Percentiles rank a stretch among this genome's conserved stretches.
Conservation (phyloP, 1,284 basidiomycete genomes). For the Porogramme epimiltina region DNA sequence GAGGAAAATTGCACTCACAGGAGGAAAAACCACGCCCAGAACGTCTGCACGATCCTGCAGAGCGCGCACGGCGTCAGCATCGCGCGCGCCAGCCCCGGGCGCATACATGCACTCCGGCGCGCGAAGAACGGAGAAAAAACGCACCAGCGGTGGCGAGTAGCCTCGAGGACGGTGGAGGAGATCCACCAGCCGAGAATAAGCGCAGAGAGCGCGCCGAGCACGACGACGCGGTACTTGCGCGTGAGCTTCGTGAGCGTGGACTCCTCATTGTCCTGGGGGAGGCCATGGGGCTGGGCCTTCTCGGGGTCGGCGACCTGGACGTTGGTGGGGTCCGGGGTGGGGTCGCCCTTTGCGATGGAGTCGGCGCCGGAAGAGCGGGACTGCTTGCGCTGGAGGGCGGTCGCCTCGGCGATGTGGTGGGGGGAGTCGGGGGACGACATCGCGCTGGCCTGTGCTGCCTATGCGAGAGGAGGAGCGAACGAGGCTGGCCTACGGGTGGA, state of each 20-base stretch:
- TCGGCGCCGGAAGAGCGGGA: slow-evolving; percentile 22
- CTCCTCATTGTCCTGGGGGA: slow-evolving; percentile 24
- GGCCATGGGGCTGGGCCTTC: slow-evolving; percentile 21
- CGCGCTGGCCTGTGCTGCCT: not conserved
- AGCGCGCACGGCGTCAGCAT: not conserved
- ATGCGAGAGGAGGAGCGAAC: slow-evolving; percentile 1
- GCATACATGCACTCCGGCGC: not conserved
- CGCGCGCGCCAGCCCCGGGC: not conserved
- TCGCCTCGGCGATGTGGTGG: slow-evolving; percentile 2
- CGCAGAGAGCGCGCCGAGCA: slow-evolving; percentile 53
- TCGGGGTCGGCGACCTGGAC: slow-evolving; percentile 30
- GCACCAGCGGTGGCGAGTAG: slow-evolving; percentile 75
- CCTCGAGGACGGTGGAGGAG: slow-evolving; percentile 63
- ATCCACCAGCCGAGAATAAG: slow-evolving; percentile 84
- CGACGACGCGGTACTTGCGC: slow-evolving; percentile 38
- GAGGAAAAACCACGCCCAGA: slow-evolving; percentile 82
- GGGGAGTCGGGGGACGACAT: slow-evolving; percentile 4
- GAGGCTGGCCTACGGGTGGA: slow-evolving; percentile 1
- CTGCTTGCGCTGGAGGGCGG: slow-evolving; percentile 17
- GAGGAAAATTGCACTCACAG: slow-evolving; percentile 41
- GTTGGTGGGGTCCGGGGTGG: slow-evolving; percentile 30
- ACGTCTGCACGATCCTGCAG: slow-evolving; percentile 72
- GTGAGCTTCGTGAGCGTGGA: slow-evolving; percentile 22
- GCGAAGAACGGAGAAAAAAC: slow-evolving; percentile 15
- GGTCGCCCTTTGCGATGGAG: slow-evolving; percentile 32